Conservation (phyloP, 257 asterid genomes). For the Scutellaria baicalensis region DNA sequence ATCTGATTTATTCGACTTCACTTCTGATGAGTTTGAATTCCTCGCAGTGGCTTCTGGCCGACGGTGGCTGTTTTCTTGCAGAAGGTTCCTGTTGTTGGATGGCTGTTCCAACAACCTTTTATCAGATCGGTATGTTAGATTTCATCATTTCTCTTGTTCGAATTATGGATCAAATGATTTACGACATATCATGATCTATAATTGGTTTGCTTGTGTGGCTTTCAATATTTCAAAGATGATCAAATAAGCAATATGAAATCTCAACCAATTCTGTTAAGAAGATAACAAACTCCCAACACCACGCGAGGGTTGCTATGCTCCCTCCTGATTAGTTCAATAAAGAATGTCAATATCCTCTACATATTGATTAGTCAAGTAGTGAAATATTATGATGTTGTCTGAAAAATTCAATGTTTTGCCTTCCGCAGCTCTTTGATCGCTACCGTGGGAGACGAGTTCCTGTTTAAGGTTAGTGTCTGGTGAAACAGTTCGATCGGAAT, state of each 20-base stretch:
- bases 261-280: background rate
- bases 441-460: slow-evolving; percentile 48
- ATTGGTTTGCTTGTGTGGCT: background rate
- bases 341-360: background rate
- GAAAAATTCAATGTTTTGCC: background rate
- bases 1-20: background rate
- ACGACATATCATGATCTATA: background rate
- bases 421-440: slow-evolving; percentile 44
- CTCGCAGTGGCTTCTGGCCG: slow-evolving; percentile 93
- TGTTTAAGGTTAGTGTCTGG: slow-evolving; percentile 13
- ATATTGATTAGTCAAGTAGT: background rate
- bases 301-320: background rate
- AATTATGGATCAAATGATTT: background rate
- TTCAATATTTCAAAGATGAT: background rate
- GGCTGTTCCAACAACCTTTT: slow-evolving; percentile 82
- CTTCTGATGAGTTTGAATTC: slow-evolving; percentile 11
- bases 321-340: background rate
- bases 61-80: slow-evolving; percentile 79
- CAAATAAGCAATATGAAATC: background rate
- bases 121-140: slow-evolving; percentile 65
- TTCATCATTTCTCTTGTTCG: background rate
- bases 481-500: too few species aligned
- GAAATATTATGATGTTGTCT: background rate
- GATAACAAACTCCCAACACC: background rate
- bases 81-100: slow-evolving; percentile 82